Evolutionary conservation across 495 filamentous ascomycete genomes (phyloP).

Genomic region (Hypoxylon fragiforme): DNA sequence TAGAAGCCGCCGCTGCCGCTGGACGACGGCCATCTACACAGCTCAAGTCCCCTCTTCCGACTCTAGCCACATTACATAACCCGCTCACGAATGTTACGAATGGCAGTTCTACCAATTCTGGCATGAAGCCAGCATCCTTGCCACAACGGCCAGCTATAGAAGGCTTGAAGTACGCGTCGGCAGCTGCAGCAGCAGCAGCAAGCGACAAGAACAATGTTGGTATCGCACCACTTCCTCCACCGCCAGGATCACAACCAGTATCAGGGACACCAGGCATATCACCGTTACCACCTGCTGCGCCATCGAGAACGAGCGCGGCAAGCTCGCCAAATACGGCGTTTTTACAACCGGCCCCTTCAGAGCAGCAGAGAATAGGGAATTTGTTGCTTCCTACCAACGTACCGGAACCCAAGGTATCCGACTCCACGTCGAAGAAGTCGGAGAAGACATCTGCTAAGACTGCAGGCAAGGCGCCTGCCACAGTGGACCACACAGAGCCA

Average conservation of each 20-base stretch:
- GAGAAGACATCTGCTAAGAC: slow-evolving; percentile 46
- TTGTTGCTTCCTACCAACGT: slow-evolving; percentile 25
- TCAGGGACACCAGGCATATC: slow-evolving; percentile 45
- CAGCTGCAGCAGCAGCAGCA: slow-evolving; percentile 91
- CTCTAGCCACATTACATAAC: slow-evolving; percentile 80
- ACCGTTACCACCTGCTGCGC: slow-evolving; percentile 51
- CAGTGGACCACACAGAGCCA: slow-evolving; percentile 40
- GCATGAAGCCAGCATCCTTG: slow-evolving; percentile 90
- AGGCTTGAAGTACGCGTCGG: slow-evolving; percentile 93
- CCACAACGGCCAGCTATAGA: slow-evolving; percentile 85
- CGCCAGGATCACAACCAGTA: slow-evolving; percentile 61
- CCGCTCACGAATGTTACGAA: slow-evolving; percentile 66
- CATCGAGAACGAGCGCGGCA: slow-evolving; percentile 46
- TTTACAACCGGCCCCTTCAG: slow-evolving; percentile 45
- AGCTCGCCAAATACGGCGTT: slow-evolving; percentile 47
- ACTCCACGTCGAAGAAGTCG: slow-evolving; percentile 36
- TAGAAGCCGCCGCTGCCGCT: slow-evolving; percentile 53
- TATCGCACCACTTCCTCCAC: slow-evolving; percentile 89
- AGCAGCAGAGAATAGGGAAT: slow-evolving; percentile 40
- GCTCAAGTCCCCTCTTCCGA: slow-evolving; percentile 90
- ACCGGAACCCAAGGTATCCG: slow-evolving; percentile 25
- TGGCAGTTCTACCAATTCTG: slow-evolving; percentile 50
- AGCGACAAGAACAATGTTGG: slow-evolving; percentile 93
- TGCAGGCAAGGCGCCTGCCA: slow-evolving; percentile 47
- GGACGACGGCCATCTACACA: slow-evolving; percentile 83